Evolutionary conservation across 169 alveolate genomes (phyloP), one percentile per base, ranked within the genome.

Genomic region (Eimeria praecox): DNA sequence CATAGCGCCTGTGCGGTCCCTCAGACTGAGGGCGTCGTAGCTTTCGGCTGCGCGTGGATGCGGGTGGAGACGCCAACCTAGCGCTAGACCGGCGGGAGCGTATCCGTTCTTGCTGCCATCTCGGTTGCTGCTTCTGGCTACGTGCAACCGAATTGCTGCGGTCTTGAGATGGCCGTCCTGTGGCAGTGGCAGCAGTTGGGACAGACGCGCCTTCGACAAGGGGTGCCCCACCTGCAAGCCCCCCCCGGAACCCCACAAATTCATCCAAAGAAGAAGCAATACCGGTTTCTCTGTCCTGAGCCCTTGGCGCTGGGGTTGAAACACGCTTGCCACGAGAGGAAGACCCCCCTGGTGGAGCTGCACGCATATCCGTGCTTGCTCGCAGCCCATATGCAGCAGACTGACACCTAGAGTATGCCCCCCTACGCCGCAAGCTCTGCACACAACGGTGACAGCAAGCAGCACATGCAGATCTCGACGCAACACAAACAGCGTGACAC

Each of bases 121-220:
- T 27, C 62, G 22, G 4, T 46, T 62, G 80, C 3, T 62, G 75
- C 75, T 86, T 54, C 54, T 35, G 93, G 33, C 40, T 40, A n/a
- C 35, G 80, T 49, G 71, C 38, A 0, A 38, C 62, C 56, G n/a
- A 20, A 44, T 71, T 56, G 82, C 77, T 56, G 35, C 62, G 59
- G 44, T 86, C 93, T 24, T 46, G 46, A 35, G 18, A 22, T 44
- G 46, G 42, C 33, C 80, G 77, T 18, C 62, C 64, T 18, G 93
- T 86, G 80, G 82, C 38, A 2, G 93, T 86, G 64, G 93, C 93
- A 59, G 82, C 82, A 14, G 93, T 59, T 30, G 93, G 80, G 27
- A 86, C 62, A 86, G 93, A 86, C 16, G 93, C 64, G 24, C 66
- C 82, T 62, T 86, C 93, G 42, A 10, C n/a, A 10, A 40, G 62